phyloP scores from a whole-genome alignment of 108 stramenopile species.

The Fragilaria crotonensis region DNA sequence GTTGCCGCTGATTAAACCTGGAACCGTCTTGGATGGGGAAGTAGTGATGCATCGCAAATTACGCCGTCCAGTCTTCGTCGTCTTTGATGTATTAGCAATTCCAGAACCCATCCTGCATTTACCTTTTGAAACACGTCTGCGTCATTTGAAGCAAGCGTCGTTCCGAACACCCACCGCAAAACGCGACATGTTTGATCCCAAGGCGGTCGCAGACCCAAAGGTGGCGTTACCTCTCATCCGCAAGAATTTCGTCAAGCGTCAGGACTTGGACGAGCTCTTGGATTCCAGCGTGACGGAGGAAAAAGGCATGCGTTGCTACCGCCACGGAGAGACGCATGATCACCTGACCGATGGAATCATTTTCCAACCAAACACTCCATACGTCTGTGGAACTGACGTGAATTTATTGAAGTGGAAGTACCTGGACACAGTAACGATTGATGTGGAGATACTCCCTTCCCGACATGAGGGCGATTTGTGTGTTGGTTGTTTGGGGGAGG shows the following conservation, averaged over 20 bases:
- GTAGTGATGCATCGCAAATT: conserved; percentile 87
- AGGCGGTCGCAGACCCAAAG: conserved; percentile 41
- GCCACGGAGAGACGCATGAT: conserved; percentile 64
- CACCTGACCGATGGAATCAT: conserved; percentile 95
- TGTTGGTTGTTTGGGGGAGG: conserved; percentile 71
- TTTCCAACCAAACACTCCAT: conserved; percentile 89
- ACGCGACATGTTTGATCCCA: conserved; percentile 59
- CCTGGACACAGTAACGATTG: conserved; percentile 92
- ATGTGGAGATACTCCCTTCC: conserved; percentile 75
- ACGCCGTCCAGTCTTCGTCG: conserved; percentile 83
- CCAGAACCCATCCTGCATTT: conserved; percentile 65
- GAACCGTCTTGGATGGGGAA: conserved; percentile 94
- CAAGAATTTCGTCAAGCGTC: conserved; percentile 84
- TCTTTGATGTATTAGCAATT: conserved; percentile 87
- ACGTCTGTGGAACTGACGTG: conserved; percentile 83
- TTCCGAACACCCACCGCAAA: conserved; percentile 56
- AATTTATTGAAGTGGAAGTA: conserved; percentile 96
- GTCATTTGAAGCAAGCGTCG: conserved; percentile 58
- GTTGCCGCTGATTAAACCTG: conserved; percentile 54
- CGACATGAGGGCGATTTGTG: conserved; percentile 19
- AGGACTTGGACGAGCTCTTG: conserved; percentile 57
- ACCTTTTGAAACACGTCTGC: conserved; percentile 75
- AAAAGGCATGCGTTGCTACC: conserved; percentile 68
- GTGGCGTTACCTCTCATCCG: conserved; percentile 74
- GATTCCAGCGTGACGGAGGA: conserved; percentile 67